Evolutionary conservation across 108 stramenopile genomes (phyloP), one percentile per base, ranked within the genome.

Genomic region (Aurantiochytrium sp.): DNA sequence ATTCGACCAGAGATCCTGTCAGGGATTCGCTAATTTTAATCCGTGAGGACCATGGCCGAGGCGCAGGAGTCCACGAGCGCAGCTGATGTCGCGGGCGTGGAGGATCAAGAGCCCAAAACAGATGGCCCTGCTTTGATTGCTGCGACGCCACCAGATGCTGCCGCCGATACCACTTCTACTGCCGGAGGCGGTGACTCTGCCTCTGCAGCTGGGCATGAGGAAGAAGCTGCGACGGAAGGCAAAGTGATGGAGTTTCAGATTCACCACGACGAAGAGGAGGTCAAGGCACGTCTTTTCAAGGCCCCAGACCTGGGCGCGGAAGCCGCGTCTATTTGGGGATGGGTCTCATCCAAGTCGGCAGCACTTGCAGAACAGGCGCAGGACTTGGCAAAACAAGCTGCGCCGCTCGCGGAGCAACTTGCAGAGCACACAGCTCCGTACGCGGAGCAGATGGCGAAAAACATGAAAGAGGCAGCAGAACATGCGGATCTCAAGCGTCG

Each of bases 231-330:
- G 76, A 12, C 45, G 23, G 23, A 6, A 12, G 76, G 76, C 76
- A 53, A 53, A 18, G 76, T 83, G 18, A 25, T 83, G 18, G 51
- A 83, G 49, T 14, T 83, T 6, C 76, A 12, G 19, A 47, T 53
- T n/a, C 76, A 83, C 76, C 76, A 83, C 76, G 76, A 83, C 12
- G 76, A 83, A 45, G 76, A 83, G 19, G 76, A 83, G 28, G 76
- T 83, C 6, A 83, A 83, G 5, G 76, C 45, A 16, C 45, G 76
- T 2, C 51, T 83, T 12, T 83, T 83, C 51, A 45, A 12, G n/a
- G 76, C 49, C 16, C 49, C 76, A 45, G 51, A 83, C 51, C 51
- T 83, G 49, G 23, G 25, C n/a, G 51, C 76, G n/a, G 76, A 83
- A 23, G 51, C 51, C 16, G 45, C 76, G 12, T 83, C 76, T 8